Evolutionary conservation across 169 alveolate species (phyloP), one percentile per base, ranked within the genome.

Genomic region (Besnoitia besnoiti): DNA sequence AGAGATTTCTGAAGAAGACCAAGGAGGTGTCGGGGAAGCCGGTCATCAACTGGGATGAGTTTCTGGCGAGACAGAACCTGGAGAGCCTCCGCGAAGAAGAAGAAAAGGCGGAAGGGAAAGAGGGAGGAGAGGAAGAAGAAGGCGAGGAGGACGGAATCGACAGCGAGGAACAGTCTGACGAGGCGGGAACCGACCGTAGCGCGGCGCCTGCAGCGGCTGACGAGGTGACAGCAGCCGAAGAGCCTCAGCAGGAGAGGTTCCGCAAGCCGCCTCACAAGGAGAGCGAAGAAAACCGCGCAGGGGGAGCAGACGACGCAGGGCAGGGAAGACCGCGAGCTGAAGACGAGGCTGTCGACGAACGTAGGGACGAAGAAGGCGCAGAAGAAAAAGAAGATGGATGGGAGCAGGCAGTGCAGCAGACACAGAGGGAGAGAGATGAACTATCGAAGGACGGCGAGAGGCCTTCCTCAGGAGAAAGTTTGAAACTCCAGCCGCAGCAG

Each of bases 41-140:
- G 80, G 40, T 16, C 30, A 67, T 67, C n/a, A 67, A 67, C 80
- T 67, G 80, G 80, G 80, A n/a, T 5, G 80, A 67, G 19, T 67
- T 67, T n/a, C 80, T 67, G 4, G 80, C 80, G 12, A 37, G 80
- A 14, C 80, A 67, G 42, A 42, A 37, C 4, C 80, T 67, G 21
- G 80, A 67, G 42, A 42, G 80, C 44, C 14, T 67, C 44, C 47
- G 19, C 2, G 80, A 67, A n/a, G 80, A 19, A 67, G 80, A 67
- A 24, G 39, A 35, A 42, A n/a, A n/a, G n/a, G 80, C 10, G n/a
- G 14, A 10, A n/a, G 42, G n/a, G 80, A n/a, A n/a, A 67, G 80
- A 35, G n/a, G 14, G 44, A n/a, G 42, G 1, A 0, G 80, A 2
- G 21, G 80, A n/a, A 67, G 21, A 67, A 42, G 24, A 16, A 1